These are phyloP conservation scores for Platanthera zijinensis DNA, from an alignment of 106 monocot genomes.

Conservation along the genomic window DNA sequence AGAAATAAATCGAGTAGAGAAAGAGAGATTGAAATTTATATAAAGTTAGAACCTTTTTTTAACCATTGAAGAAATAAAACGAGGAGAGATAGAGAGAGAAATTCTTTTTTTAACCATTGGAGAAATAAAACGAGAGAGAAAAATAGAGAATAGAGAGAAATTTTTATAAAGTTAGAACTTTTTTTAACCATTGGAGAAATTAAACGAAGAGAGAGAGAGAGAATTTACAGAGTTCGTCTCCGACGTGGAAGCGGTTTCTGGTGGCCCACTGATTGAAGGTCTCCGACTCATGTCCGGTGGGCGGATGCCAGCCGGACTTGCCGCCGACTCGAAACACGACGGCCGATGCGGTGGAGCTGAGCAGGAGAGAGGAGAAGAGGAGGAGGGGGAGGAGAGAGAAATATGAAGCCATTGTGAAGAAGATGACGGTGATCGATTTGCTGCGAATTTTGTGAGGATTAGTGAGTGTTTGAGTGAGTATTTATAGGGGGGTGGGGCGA, in stretches of 20 bases:
- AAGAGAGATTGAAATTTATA: background rate
- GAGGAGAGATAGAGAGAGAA: background rate
- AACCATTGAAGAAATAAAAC: background rate
- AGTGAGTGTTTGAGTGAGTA: too few species aligned
- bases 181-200: background rate
- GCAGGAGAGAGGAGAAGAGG: too few species aligned
- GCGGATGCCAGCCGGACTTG: constrained; percentile 29
- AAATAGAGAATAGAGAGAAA: background rate
- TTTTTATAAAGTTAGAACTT: background rate
- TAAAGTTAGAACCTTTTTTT: background rate
- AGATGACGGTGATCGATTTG: too few species aligned
- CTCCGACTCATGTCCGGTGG: constrained; percentile 29
- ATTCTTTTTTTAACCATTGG: background rate
- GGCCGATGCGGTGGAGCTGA: too few species aligned
- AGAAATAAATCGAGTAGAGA: background rate
- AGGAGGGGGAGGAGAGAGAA: too few species aligned
- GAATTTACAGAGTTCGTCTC: constrained; percentile 40
- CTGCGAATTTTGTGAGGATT: too few species aligned
- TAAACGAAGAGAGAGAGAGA: background rate
- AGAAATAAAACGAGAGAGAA: background rate
- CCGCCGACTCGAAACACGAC: constrained; percentile 44
- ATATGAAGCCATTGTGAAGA: too few species aligned
- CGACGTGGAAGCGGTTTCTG: constrained; percentile 44
- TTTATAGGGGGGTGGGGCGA: too few species aligned
- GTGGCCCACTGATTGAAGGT: constrained; percentile 48